Evolutionary conservation across 345 rosid genomes (phyloP).

Genomic region (Lepidium sativum): DNA sequence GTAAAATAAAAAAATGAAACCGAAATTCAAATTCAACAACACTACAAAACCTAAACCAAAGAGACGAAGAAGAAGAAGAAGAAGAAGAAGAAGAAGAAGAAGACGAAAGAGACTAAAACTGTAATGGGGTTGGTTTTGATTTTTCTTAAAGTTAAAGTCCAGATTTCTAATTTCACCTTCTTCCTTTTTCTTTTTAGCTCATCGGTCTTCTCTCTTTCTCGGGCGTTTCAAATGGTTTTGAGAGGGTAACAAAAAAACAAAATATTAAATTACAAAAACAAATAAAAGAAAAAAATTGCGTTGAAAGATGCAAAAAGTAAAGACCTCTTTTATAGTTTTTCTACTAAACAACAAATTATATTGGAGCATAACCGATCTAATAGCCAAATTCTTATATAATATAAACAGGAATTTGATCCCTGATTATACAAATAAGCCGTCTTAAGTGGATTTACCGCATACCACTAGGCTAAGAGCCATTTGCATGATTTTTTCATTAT

Average conservation of each 20-base stretch:
- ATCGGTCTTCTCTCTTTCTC: conserved; percentile 60
- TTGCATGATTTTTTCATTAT: too few species aligned
- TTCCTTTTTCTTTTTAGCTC: conserved; percentile 38
- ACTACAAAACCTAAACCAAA: neutral
- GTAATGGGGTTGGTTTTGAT: conserved; percentile 44
- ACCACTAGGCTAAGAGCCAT: too few species aligned
- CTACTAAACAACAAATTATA: too few species aligned
- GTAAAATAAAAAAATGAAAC: neutral
- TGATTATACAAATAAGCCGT: too few species aligned
- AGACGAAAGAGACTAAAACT: conserved; percentile 5
- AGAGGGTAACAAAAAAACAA: conserved; percentile 33
- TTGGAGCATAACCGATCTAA: too few species aligned
- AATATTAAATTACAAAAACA: neutral
- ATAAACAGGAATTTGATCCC: too few species aligned
- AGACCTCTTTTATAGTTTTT: conserved; percentile 10
- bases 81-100: too few species aligned
- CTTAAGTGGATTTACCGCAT: too few species aligned
- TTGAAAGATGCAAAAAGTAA: conserved; percentile 18
- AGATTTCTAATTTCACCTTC: conserved; percentile 32
- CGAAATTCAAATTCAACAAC: too few species aligned
- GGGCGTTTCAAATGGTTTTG: conserved; percentile 91
- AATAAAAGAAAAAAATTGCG: neutral
- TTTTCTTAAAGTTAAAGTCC: conserved; percentile 27
- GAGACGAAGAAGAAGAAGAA: neutral
- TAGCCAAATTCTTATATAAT: too few species aligned